Evolutionary conservation across 2,329 filamentous ascomycete species (phyloP).

Genomic region (Epichloe coenophiala): DNA sequence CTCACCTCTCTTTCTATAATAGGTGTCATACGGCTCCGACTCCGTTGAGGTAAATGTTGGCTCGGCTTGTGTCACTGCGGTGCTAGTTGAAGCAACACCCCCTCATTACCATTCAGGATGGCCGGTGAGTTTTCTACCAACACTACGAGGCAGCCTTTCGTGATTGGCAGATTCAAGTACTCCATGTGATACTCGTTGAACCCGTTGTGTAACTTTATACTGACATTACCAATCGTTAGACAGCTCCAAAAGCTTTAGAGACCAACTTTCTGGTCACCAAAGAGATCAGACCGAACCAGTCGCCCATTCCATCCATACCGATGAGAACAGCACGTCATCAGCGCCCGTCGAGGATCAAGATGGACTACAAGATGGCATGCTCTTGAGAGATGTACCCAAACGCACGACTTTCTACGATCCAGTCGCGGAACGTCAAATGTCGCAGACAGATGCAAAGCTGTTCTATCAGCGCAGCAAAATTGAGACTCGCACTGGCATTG

Average conservation of each 20-base stretch:
- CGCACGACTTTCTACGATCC: slow-evolving; percentile 89
- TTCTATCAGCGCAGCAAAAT: slow-evolving; percentile 86
- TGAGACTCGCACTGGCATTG: slow-evolving; percentile 27
- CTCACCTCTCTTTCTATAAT: neutral
- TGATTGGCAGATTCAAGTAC: neutral
- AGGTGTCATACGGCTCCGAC: neutral
- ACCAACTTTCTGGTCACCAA: neutral
- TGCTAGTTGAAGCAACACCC: neutral
- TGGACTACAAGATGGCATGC: slow-evolving; percentile 39
- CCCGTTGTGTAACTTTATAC: neutral
- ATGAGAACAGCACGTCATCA: neutral
- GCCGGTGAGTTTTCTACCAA: slow-evolving; percentile 3
- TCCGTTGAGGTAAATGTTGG: neutral
- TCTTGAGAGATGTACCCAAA: slow-evolving; percentile 45
- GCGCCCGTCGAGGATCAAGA: slow-evolving; percentile 13
- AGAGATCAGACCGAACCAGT: neutral
- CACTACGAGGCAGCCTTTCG: neutral
- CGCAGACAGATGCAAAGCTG: slow-evolving; percentile 84
- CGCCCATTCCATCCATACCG: neutral
- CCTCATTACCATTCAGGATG: neutral
- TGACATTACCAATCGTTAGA: neutral
- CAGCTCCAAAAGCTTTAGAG: neutral
- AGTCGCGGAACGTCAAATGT: slow-evolving; percentile 86
- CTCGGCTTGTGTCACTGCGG: neutral
- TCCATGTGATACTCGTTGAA: neutral